These are phyloP conservation scores for Hypomyces perniciosus DNA, from an alignment of 2,329 filamentous ascomycete genomes.

Conservation along the genomic window DNA sequence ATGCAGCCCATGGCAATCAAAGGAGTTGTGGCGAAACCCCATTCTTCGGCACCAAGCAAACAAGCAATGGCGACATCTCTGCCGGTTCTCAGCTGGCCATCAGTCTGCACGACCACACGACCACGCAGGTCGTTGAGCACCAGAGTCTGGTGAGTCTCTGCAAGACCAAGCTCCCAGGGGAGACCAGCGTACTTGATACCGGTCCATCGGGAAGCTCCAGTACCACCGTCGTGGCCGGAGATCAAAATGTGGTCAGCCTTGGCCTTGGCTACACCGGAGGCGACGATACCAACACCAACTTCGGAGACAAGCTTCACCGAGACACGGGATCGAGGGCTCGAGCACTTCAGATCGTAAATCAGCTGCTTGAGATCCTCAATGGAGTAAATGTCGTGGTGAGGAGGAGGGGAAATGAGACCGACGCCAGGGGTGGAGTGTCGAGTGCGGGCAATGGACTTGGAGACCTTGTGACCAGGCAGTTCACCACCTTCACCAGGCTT, in stretches of 20 bases:
- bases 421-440: slow-evolving; percentile 95
- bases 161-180: slow-evolving; percentile 93
- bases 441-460: slow-evolving; percentile 86
- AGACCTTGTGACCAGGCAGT: slow-evolving; percentile 93
- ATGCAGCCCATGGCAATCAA: slow-evolving; percentile 96
- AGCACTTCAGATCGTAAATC: slow-evolving; percentile 96
- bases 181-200: slow-evolving; percentile 98
- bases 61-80: slow-evolving; percentile 92
- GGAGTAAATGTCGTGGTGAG: slow-evolving; percentile 97
- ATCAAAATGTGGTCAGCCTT: slow-evolving; percentile 97
- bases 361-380: slow-evolving; percentile 97
- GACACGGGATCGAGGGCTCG: slow-evolving; percentile 83
- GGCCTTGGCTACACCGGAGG: slow-evolving; percentile 93
- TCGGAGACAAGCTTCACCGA: slow-evolving; percentile 98
- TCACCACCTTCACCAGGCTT: slow-evolving; percentile 98
- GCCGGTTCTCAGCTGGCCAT: slow-evolving; percentile 88
- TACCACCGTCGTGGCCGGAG: slow-evolving; percentile 94
- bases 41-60: slow-evolving; percentile 94
- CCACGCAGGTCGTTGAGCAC: slow-evolving; percentile 94
- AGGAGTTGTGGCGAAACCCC: slow-evolving; percentile 91
- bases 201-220: slow-evolving; percentile 93
- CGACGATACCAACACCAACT: slow-evolving; percentile 94
- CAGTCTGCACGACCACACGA: slow-evolving; percentile 91
- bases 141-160: slow-evolving; percentile 93
- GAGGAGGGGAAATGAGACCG: slow-evolving; percentile 89